Conservation (phyloP, 2,329 filamentous ascomycete species). For the Colletotrichum sp. region DNA sequence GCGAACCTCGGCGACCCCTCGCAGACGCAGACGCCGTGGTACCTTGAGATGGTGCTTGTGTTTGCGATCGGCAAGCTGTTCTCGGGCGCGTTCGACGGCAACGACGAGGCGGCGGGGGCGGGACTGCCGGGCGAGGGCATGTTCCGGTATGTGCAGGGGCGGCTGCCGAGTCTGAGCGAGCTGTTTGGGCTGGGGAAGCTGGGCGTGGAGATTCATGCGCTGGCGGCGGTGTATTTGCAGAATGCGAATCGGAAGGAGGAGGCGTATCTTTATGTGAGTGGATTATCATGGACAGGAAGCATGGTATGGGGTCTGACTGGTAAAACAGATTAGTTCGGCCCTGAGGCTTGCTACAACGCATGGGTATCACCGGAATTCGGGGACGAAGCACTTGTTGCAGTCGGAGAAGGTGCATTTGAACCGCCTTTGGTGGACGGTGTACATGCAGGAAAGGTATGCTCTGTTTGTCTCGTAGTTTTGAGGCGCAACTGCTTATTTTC, state of each 20-base stretch:
- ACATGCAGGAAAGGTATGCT: constrained; percentile 21
- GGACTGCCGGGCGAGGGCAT: neutral
- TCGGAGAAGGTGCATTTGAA: constrained; percentile 18
- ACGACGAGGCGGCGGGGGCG: neutral
- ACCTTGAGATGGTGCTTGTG: constrained; percentile 11
- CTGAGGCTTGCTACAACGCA: constrained; percentile 9
- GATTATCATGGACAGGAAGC: no score
- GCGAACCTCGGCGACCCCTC: neutral
- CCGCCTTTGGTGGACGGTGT: constrained; percentile 21
- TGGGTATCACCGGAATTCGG: constrained; percentile 20
- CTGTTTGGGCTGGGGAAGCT: neutral
- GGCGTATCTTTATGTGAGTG: constrained; percentile 17
- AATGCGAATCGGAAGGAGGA: constrained; percentile 19
- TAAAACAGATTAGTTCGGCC: neutral
- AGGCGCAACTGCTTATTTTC: neutral
- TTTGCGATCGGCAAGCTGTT: constrained; percentile 19
- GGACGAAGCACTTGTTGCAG: neutral
- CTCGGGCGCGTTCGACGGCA: neutral
- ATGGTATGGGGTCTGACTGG: no score
- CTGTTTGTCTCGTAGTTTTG: no score
- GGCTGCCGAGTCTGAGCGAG: constrained; percentile 2
- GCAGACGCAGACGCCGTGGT: constrained; percentile 5
- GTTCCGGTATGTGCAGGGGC: neutral
- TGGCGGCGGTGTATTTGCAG: constrained; percentile 19
- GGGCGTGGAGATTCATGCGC: constrained; percentile 7